phyloP scores from a whole-genome alignment of 805 yeast genomes.

The Yarrowia bubula region DNA sequence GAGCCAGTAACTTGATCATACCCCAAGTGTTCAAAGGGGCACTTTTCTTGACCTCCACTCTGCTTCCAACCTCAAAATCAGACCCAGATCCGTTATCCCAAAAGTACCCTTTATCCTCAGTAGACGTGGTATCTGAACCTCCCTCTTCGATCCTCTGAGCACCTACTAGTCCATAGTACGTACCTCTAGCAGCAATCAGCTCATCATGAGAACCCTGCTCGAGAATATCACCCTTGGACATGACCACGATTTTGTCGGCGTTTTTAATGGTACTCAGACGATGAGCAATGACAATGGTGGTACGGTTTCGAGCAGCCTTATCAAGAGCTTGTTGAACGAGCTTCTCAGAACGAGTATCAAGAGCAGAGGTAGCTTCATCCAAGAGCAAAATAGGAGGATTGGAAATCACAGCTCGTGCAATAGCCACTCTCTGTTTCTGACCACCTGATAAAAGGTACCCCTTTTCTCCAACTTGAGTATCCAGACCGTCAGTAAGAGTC shows the following conservation, averaged over 20 bases:
- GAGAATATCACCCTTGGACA: constrained; percentile 50
- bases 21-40: constrained; percentile 2
- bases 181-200: constrained; percentile 37
- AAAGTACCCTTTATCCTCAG: neutral
- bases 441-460: constrained; percentile 67
- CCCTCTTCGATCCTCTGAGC: constrained; percentile 37
- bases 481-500: constrained; percentile 74
- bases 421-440: constrained; percentile 68
- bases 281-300: constrained; percentile 60
- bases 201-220: constrained; percentile 47
- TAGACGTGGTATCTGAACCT: neutral
- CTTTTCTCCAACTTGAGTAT: constrained; percentile 64
- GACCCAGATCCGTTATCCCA: neutral
- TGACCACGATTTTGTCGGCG: constrained; percentile 55
- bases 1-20: constrained; percentile 32
- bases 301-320: constrained; percentile 40
- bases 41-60: neutral
- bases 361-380: constrained; percentile 64
- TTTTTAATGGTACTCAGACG: constrained; percentile 55
- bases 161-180: constrained; percentile 39
- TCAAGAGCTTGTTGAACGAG: constrained; percentile 45
- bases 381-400: constrained; percentile 57
- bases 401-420: constrained; percentile 66
- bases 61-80: neutral
- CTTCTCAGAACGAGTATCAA: constrained; percentile 49